A percentile compares a stretch with the other conserved stretches of the same genome.
phyloP scores from a whole-genome alignment of 306 rosid genomes.

The Cicer cuneatum region DNA sequence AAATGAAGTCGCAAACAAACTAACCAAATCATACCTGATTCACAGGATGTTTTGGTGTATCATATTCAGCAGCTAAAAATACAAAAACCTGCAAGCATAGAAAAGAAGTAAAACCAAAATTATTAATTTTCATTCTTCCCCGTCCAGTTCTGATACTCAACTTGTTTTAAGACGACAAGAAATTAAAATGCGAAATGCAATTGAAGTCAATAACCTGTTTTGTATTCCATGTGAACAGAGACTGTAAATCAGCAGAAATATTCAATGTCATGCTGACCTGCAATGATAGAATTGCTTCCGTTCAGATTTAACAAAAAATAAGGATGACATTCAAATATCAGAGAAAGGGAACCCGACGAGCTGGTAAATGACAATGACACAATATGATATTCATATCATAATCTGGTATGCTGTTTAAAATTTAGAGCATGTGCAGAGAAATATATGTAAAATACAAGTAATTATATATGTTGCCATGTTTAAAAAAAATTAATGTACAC shows the following conservation, averaged over 20 bases:
- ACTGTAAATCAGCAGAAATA: conserved; percentile 88
- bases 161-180: background rate
- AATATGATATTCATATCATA: background rate
- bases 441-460: background rate
- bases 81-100: conserved; percentile 78
- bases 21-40: conserved; percentile 69
- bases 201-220: conserved; percentile 75
- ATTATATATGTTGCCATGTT: background rate
- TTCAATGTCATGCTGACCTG: conserved; percentile 90
- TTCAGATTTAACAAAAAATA: conserved; percentile 28
- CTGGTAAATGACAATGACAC: conserved; percentile 28
- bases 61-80: conserved; percentile 92
- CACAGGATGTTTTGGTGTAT: conserved; percentile 76
- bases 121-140: conserved; percentile 1
- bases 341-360: conserved; percentile 27
- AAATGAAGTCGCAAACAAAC: conserved; percentile 16
- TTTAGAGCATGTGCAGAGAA: conserved; percentile 10
- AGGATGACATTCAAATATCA: background rate
- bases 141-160: background rate
- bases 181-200: background rate
- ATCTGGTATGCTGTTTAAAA: background rate
- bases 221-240: conserved; percentile 97
- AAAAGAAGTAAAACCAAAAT: conserved; percentile 36
- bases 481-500: background rate
- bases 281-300: conserved; percentile 42